A percentile compares a stretch with the other conserved stretches of the same genome.
Conservation (phyloP, 768 basidiomycete species). For the Naganishia antarctica region DNA sequence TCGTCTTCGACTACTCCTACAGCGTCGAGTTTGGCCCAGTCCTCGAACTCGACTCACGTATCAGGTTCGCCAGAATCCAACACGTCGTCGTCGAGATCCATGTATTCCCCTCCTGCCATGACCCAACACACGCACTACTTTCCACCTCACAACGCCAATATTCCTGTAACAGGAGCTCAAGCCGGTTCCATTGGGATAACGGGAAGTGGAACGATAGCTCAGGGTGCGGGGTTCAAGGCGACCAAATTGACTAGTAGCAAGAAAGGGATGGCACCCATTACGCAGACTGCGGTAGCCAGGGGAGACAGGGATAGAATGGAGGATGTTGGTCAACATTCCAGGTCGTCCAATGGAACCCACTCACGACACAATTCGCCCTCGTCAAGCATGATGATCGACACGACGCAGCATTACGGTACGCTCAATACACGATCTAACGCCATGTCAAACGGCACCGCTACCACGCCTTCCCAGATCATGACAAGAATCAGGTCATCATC, state of each 20-base stretch:
- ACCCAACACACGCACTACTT: slow-evolving; percentile 10
- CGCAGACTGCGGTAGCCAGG: neutral
- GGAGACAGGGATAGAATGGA: neutral
- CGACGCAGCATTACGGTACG: neutral
- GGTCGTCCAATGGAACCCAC: neutral
- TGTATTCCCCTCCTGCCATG: slow-evolving; percentile 13
- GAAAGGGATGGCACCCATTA: slow-evolving; percentile 14
- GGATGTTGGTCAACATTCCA: neutral
- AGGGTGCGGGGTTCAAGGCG: slow-evolving; percentile 16
- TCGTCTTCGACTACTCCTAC: slow-evolving; percentile 18
- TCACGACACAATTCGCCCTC: neutral
- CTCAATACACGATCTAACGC: neutral
- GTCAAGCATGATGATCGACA: neutral
- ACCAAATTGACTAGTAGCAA: slow-evolving; percentile 7
- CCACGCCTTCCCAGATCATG: slow-evolving; percentile 3
- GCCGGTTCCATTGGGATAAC: neutral
- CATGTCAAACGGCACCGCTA: neutral
- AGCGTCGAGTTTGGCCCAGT: neutral
- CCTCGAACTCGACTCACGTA: neutral
- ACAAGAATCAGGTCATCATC: slow-evolving; percentile 9
- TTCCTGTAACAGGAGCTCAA: neutral
- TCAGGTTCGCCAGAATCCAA: slow-evolving; percentile 18
- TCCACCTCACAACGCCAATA: slow-evolving; percentile 17
- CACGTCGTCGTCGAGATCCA: slow-evolving; percentile 2
- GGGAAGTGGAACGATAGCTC: slow-evolving; percentile 7